Conservation (phyloP, 176 grass and related monocot species). For the Carex scoparia region DNA sequence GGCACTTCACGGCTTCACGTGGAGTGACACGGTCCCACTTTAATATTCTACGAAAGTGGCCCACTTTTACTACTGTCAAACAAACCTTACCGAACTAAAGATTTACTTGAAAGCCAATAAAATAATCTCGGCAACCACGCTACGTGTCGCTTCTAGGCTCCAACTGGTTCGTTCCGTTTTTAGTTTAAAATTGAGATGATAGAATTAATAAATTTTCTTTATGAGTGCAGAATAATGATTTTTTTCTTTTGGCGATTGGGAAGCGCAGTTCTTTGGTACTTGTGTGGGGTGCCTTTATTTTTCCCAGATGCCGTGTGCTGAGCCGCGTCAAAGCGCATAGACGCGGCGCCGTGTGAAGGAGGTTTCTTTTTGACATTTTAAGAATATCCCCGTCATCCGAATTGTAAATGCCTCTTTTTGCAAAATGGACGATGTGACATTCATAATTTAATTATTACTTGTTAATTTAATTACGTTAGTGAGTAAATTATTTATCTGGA, state of each 20-base stretch:
- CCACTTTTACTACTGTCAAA: background rate
- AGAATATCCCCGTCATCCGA: background rate
- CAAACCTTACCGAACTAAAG: background rate
- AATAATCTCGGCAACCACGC: background rate
- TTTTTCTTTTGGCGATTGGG: background rate
- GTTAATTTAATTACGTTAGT: too few species aligned
- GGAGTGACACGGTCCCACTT: background rate
- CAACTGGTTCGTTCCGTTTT: background rate
- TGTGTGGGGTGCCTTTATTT: background rate
- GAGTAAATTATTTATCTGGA: too few species aligned
- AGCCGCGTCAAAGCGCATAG: slow-evolving; percentile 21
- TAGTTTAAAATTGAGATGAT: background rate
- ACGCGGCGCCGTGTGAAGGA: slow-evolving; percentile 25
- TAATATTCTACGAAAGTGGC: background rate
- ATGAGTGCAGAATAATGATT: background rate
- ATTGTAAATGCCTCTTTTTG: too few species aligned
- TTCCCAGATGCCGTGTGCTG: background rate
- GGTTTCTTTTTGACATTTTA: background rate
- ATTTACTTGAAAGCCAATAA: background rate
- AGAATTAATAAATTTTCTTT: background rate
- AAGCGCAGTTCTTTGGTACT: slow-evolving; percentile 14
- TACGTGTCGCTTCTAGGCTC: background rate
- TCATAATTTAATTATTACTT: too few species aligned
- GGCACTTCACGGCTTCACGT: background rate
- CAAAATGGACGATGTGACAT: too few species aligned